These are phyloP conservation scores for Globisporangium megalacanthum DNA, from an alignment of 352 stramenopile genomes.

Conservation along the genomic window DNA sequence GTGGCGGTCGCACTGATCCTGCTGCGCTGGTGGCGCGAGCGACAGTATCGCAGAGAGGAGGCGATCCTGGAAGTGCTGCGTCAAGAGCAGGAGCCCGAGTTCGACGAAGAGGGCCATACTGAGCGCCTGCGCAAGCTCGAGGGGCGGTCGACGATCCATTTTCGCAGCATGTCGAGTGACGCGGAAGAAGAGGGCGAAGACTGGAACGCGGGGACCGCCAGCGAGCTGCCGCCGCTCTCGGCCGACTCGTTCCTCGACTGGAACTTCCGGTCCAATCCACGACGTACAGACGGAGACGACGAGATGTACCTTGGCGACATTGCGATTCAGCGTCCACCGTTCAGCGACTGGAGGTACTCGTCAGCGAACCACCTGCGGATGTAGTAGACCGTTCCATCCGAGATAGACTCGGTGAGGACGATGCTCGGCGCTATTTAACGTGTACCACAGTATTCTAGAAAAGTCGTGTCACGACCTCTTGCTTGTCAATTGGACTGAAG, in stretches of 20 bases:
- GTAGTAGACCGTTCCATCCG: background rate
- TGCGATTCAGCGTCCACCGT: conserved; percentile 4
- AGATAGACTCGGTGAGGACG: background rate
- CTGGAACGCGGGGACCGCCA: conserved; percentile 2
- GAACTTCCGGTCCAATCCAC: conserved; percentile 14
- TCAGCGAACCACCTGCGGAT: conserved; percentile 11
- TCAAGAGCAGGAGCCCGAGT: background rate
- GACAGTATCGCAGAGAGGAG: conserved; percentile 12
- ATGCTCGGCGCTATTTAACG: background rate
- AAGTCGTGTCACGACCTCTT: too few species aligned
- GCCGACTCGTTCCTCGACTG: conserved; percentile 12
- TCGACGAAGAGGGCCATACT: background rate
- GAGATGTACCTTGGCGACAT: background rate
- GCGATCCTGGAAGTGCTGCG: background rate
- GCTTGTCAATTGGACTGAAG: too few species aligned
- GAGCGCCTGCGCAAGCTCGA: conserved; percentile 7
- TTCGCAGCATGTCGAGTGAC: conserved; percentile 4
- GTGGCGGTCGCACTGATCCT: conserved; percentile 8
- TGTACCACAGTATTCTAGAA: too few species aligned
- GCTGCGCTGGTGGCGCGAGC: conserved; percentile 12
- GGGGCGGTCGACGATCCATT: conserved; percentile 6
- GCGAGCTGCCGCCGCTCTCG: conserved; percentile 1
- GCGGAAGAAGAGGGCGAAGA: conserved; percentile 1
- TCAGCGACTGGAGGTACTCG: conserved; percentile 15
- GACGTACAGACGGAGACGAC: background rate